These are phyloP conservation scores for Xeromyces bisporus DNA, from an alignment of 495 filamentous ascomycete species.

Conservation along the genomic window DNA sequence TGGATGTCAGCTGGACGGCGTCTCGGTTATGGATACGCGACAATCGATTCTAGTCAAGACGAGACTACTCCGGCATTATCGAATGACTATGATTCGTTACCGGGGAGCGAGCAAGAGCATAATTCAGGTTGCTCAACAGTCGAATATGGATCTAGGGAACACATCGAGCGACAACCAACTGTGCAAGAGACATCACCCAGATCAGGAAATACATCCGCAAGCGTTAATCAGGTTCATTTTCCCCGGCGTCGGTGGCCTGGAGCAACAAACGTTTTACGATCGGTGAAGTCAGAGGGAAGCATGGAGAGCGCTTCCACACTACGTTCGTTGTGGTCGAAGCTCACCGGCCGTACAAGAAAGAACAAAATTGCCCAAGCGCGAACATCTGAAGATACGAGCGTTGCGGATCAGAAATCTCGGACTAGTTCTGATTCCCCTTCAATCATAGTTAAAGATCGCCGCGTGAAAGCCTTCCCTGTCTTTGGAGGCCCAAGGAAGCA, in stretches of 20 bases:
- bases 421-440: background rate
- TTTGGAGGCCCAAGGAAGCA: too few species aligned
- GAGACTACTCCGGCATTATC: conserved; percentile 2
- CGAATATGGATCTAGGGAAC: background rate
- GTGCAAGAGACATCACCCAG: background rate
- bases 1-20: conserved; percentile 31
- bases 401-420: background rate
- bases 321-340: conserved; percentile 14
- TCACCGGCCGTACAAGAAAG: conserved; percentile 5
- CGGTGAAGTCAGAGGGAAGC: conserved; percentile 4
- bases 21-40: conserved; percentile 26
- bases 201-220: conserved; percentile 1
- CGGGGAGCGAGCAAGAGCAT: background rate
- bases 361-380: background rate
- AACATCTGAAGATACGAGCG: background rate
- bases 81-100: background rate
- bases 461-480: too few species aligned
- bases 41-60: conserved; percentile 13
- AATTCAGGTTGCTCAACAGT: background rate
- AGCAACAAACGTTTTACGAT: conserved; percentile 1
- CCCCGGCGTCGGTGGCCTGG: conserved; percentile 5
- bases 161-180: background rate
- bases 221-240: background rate
- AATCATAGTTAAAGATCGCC: too few species aligned
- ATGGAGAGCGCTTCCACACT: conserved; percentile 6